Evolutionary conservation across 345 rosid species (phyloP).

Genomic region (Cardamine resedifolia): DNA sequence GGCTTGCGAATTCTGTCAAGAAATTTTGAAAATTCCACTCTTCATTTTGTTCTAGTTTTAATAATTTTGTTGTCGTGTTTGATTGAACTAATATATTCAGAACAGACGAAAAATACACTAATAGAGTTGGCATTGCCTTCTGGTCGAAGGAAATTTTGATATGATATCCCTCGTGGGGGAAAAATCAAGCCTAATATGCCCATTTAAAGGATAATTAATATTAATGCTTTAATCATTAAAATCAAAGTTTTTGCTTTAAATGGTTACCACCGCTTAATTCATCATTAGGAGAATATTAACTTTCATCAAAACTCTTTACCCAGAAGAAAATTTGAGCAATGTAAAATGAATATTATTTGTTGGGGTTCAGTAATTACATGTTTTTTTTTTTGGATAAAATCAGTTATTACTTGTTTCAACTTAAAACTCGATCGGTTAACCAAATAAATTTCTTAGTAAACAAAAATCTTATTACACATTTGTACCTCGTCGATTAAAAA

Average conservation of each 20-base stretch:
- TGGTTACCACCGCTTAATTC: slow-evolving; percentile 21
- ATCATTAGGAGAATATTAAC: slow-evolving; percentile 31
- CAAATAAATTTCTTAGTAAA: not conserved
- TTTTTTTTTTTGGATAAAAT: no score
- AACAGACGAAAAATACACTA: not conserved
- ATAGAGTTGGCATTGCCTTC: not conserved
- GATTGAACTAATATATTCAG: not conserved
- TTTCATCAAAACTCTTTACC: slow-evolving; percentile 11
- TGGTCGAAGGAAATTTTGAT: slow-evolving; percentile 4
- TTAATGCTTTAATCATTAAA: slow-evolving; percentile 28
- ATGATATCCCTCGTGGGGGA: slow-evolving; percentile 4
- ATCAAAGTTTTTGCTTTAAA: slow-evolving; percentile 29
- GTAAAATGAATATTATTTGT: not conserved
- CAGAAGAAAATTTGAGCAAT: not conserved
- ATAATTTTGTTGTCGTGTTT: not conserved
- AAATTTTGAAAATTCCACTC: not conserved
- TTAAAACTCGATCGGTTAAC: not conserved
- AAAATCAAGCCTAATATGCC: slow-evolving; percentile 3
- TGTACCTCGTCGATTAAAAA: not conserved
- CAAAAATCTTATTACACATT: not conserved
- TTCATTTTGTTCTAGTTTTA: not conserved
- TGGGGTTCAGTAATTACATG: not conserved
- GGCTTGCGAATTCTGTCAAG: not conserved
- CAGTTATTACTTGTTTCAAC: not conserved
- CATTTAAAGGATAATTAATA: not conserved